Conservation (phyloP, 2,329 filamentous ascomycete species). For the Ploettnerulaceae sp. region DNA sequence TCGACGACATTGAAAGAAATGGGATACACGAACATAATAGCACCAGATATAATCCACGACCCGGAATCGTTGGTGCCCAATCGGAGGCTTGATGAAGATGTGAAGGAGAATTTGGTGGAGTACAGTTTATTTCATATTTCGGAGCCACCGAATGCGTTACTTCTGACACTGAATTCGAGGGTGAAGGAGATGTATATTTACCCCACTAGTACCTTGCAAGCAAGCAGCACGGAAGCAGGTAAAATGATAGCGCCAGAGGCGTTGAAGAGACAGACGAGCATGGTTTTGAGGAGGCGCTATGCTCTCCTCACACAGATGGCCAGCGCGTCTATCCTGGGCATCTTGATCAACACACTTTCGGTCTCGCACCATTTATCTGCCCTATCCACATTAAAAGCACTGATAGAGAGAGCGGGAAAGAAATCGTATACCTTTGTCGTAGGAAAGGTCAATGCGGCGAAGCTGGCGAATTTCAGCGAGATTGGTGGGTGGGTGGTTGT, state of each 20-base stretch:
- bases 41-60: constrained; percentile 70
- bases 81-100: constrained; percentile 49
- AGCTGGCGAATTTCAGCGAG: constrained; percentile 94
- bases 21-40: constrained; percentile 68
- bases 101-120: constrained; percentile 35
- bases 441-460: constrained; percentile 91
- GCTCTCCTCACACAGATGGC: constrained; percentile 76
- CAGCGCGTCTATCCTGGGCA: constrained; percentile 81
- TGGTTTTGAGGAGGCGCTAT: constrained; percentile 75
- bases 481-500: constrained; percentile 96
- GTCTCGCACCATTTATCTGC: constrained; percentile 86
- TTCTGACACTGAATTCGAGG: constrained; percentile 81
- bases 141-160: constrained; percentile 75
- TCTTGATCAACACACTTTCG: constrained; percentile 91
- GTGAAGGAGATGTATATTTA: constrained; percentile 76
- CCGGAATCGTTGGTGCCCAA: constrained; percentile 82
- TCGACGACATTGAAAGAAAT: constrained; percentile 46
- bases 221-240: constrained; percentile 45
- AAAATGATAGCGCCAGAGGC: constrained; percentile 16
- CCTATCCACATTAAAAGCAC: constrained; percentile 64
- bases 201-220: constrained; percentile 43
- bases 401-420: constrained; percentile 77
- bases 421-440: constrained; percentile 97
- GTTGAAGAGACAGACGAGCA: constrained; percentile 39
- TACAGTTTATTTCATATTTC: constrained; percentile 78